A percentile compares a stretch with the other conserved stretches of the same genome.
These are phyloP conservation scores for Rhexocercosporidium sp. DNA, from an alignment of 2,329 filamentous ascomycete species.

Conservation along the genomic window DNA sequence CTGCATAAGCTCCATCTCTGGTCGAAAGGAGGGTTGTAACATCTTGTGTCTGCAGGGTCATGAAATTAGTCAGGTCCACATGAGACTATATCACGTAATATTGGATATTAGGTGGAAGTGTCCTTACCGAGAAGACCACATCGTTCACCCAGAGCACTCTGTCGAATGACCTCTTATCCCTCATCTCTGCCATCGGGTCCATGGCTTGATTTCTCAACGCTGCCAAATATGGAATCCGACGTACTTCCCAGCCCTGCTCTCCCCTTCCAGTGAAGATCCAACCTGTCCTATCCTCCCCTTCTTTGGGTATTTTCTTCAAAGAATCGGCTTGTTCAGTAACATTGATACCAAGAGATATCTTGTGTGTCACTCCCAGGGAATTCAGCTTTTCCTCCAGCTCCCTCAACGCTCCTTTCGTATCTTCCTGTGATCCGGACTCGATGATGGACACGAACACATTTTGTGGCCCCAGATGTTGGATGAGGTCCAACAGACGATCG, in stretches of 20 bases:
- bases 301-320: conserved; percentile 23
- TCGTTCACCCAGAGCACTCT: conserved; percentile 68
- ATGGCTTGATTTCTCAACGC: conserved; percentile 68
- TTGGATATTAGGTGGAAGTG: neutral
- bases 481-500: conserved; percentile 61
- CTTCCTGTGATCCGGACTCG: conserved; percentile 73
- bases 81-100: neutral
- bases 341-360: conserved; percentile 25
- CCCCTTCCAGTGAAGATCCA: conserved; percentile 67
- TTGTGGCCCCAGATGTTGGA: conserved; percentile 59
- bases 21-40: conserved; percentile 61
- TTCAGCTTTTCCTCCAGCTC: conserved; percentile 61
- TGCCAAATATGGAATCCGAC: conserved; percentile 73
- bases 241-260: conserved; percentile 44
- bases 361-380: conserved; percentile 50
- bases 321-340: conserved; percentile 26
- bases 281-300: conserved; percentile 46
- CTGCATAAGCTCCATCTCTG: conserved; percentile 62
- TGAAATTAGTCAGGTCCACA: conserved; percentile 1
- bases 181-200: conserved; percentile 27
- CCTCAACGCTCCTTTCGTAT: conserved; percentile 65
- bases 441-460: conserved; percentile 73
- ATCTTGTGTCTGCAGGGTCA: conserved; percentile 54
- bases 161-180: conserved; percentile 47
- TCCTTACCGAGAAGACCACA: conserved; percentile 60